Percentiles rank a stretch among this genome's conserved stretches.
Evolutionary conservation across 1,139 yeast species (phyloP).

Genomic region (Lodderomyces theae): DNA sequence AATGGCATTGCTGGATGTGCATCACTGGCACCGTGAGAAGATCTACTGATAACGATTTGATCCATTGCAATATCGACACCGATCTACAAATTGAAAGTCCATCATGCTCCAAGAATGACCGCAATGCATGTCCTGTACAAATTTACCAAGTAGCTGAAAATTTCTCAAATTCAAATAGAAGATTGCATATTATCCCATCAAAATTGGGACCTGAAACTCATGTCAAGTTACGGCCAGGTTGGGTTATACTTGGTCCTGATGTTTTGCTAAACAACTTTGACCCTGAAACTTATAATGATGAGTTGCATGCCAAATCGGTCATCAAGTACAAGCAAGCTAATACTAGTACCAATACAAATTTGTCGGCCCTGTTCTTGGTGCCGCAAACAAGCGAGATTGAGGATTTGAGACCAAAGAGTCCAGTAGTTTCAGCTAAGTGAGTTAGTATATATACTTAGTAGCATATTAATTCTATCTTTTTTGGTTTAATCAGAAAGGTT

Average conservation of each 20-base stretch:
- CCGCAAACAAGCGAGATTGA: slow-evolving; percentile 76
- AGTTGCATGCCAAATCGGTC: slow-evolving; percentile 32
- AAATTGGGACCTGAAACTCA: slow-evolving; percentile 61
- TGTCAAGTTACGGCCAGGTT: slow-evolving; percentile 74
- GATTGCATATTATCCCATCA: slow-evolving; percentile 81
- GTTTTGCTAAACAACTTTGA: slow-evolving; percentile 67
- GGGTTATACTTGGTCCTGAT: slow-evolving; percentile 91
- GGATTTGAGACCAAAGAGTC: slow-evolving; percentile 78
- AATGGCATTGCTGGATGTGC: slow-evolving; percentile 98
- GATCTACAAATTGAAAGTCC: slow-evolving; percentile 62
- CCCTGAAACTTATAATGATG: slow-evolving; percentile 32
- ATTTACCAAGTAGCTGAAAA: slow-evolving; percentile 87
- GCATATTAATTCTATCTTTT: slow-evolving; percentile 12
- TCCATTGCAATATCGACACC: slow-evolving; percentile 90
- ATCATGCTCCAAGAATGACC: slow-evolving; percentile 17
- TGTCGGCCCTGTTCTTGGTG: slow-evolving; percentile 40
- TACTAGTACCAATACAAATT: slow-evolving; percentile 5
- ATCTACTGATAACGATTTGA: slow-evolving; percentile 76
- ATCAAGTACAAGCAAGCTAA: slow-evolving; percentile 25
- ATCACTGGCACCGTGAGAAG: slow-evolving; percentile 91
- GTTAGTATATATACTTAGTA: slow-evolving; percentile 1
- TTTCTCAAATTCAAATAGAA: slow-evolving; percentile 75
- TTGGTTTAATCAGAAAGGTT: slow-evolving; percentile 14
- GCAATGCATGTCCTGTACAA: slow-evolving; percentile 62
- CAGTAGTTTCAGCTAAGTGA: slow-evolving; percentile 22